phyloP scores from a whole-genome alignment of 2,329 filamentous ascomycete species.

The Penicillium sp. region DNA sequence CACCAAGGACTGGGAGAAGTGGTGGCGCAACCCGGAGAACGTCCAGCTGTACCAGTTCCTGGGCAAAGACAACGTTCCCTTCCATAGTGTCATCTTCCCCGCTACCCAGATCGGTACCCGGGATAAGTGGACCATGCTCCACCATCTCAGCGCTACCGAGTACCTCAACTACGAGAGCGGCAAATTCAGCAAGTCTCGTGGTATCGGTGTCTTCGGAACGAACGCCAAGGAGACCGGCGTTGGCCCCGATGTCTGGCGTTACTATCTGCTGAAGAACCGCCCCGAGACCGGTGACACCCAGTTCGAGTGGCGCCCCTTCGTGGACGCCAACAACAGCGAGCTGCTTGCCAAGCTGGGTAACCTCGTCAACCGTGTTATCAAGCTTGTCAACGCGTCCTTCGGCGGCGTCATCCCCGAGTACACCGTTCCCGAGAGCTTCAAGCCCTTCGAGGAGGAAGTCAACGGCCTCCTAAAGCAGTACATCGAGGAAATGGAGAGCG shows the following conservation, averaged over 20 bases:
- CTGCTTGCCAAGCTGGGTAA: constrained; percentile 76
- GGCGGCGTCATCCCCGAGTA: constrained; percentile 59
- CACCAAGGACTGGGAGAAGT: constrained; percentile 86
- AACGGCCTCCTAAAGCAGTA: constrained; percentile 63
- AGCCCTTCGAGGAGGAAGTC: constrained; percentile 51
- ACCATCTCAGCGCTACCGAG: constrained; percentile 87
- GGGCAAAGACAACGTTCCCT: constrained; percentile 88
- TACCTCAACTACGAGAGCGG: constrained; percentile 87
- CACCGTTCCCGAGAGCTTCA: constrained; percentile 49
- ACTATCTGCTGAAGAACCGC: constrained; percentile 83
- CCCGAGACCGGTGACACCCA: constrained; percentile 87
- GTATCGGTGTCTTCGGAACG: constrained; percentile 89
- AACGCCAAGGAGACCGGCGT: constrained; percentile 87
- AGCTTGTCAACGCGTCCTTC: constrained; percentile 73
- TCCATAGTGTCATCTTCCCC: constrained; percentile 92
- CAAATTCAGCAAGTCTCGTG: constrained; percentile 92
- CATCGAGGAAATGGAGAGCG: constrained; percentile 63
- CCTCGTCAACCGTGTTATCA: constrained; percentile 75
- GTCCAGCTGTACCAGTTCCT: constrained; percentile 94
- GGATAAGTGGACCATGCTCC: constrained; percentile 87
- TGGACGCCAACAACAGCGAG: constrained; percentile 85
- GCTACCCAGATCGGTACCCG: constrained; percentile 82
- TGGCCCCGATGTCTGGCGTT: constrained; percentile 87
- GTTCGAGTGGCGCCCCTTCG: constrained; percentile 87
- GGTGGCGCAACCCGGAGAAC: constrained; percentile 90